These are phyloP conservation scores for Pseudogymnoascus sp. DNA, from an alignment of 2,329 filamentous ascomycete species.

Conservation along the genomic window DNA sequence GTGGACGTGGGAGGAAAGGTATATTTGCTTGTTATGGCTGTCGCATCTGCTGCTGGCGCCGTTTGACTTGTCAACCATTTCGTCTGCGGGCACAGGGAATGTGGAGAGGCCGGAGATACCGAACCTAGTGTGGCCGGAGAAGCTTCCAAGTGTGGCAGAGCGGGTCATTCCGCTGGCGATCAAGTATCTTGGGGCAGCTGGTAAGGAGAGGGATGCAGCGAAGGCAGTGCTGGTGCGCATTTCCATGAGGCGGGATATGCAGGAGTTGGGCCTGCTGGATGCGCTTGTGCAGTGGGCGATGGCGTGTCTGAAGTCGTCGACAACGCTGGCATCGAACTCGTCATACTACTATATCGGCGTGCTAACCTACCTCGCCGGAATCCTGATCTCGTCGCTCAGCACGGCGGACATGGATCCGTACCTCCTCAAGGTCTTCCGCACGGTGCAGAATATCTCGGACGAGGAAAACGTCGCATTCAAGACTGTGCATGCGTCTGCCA, in stretches of 20 bases:
- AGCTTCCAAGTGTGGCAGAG: slow-evolving; percentile 61
- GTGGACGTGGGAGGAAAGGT: slow-evolving; percentile 80
- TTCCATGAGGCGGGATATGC: slow-evolving; percentile 82
- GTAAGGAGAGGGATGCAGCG: slow-evolving; percentile 87
- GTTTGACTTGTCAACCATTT: slow-evolving; percentile 85
- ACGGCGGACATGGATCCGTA: slow-evolving; percentile 65
- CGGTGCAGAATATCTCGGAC: slow-evolving; percentile 51
- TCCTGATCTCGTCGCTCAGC: slow-evolving; percentile 61
- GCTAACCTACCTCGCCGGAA: slow-evolving; percentile 69
- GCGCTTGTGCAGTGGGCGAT: slow-evolving; percentile 65
- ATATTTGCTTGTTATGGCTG: slow-evolving; percentile 81
- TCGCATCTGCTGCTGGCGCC: slow-evolving; percentile 76
- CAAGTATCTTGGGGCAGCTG: slow-evolving; percentile 62
- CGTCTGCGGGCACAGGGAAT: slow-evolving; percentile 47
- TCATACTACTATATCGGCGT: slow-evolving; percentile 73
- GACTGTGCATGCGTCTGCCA: slow-evolving; percentile 60
- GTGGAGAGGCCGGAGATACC: slow-evolving; percentile 35
- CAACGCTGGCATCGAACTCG: slow-evolving; percentile 34
- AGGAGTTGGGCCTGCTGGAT: slow-evolving; percentile 60
- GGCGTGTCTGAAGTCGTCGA: slow-evolving; percentile 40
- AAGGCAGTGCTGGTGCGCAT: slow-evolving; percentile 72
- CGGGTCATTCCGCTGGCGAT: slow-evolving; percentile 64
- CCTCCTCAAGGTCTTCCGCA: slow-evolving; percentile 56
- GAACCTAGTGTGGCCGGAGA: slow-evolving; percentile 46
- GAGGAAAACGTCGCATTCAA: slow-evolving; percentile 40